Evolutionary conservation across 139 green algal genomes (phyloP), one percentile per base, ranked within the genome.

Genomic region (Yamagishiella unicocca): DNA sequence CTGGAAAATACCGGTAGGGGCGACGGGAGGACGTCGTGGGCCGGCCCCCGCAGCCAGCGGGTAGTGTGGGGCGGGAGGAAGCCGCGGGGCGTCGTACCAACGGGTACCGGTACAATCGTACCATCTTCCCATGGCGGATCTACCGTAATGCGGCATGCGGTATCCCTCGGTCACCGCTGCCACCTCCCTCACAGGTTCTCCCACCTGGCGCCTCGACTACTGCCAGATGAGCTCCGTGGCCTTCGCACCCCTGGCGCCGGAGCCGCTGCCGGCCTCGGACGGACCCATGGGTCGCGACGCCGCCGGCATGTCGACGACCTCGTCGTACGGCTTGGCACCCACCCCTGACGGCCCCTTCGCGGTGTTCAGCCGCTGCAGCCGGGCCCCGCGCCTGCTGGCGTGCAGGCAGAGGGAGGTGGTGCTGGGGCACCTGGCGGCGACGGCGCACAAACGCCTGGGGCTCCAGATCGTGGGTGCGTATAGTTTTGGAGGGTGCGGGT

Each of bases 401-500:
- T 70, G 74, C 31, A 54, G 82, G n/a, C 86, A 88, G 82, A 76
- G 90, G 19, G 85, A 89, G 40, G 58, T 53, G 31, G 61, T 87
- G 29, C 55, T 90, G 40, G 27, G n/a, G 0, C 25, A 53, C 50
- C 53, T 83, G 68, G 50, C 86, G 46, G 53, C 64, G 5, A 40
- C 76, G 35, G 89, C 91, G 27, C 27, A 78, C 6, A 72, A 81
- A 64, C 85, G 87, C 31, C 62, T 93, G 50, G 91, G 92, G 21
- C 37, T 95, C 37, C 70, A 45, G 0, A 72, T 87, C 31, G 67
- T 79, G 45, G 66, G 66, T 87, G 64, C 22, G 81, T 43, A 66
- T 2, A 3, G 29, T 22, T 33, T 58, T 35, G 42, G 42, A 42
- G 24, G 25, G 68, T 31, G 10, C 6, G 68, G 37, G 68, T 33